Evolutionary conservation across 768 basidiomycete genomes (phyloP).

Genomic region (Calocera cornea): DNA sequence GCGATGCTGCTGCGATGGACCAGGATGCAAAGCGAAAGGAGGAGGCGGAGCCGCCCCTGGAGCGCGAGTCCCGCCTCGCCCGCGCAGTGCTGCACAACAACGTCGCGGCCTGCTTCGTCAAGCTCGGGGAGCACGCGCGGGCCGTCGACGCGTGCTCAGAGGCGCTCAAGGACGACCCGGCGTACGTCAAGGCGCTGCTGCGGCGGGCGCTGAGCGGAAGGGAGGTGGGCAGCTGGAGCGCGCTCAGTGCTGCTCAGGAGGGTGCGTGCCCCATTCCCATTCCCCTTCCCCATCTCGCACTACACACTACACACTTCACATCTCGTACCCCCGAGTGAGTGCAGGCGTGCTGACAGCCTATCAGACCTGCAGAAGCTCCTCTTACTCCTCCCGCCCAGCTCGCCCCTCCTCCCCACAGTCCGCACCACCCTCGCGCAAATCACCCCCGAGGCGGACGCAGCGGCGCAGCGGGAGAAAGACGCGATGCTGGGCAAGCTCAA

Average conservation of each 20-base stretch:
- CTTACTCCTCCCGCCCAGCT: slow-evolving; percentile 43
- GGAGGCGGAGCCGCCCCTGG: slow-evolving; percentile 23
- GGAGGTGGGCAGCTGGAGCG: slow-evolving; percentile 65
- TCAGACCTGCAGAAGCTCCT: slow-evolving; percentile 71
- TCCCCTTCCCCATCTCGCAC: neutral
- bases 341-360: neutral
- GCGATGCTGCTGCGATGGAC: slow-evolving; percentile 18
- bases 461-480: slow-evolving; percentile 72
- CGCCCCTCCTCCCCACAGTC: slow-evolving; percentile 37
- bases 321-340: no score
- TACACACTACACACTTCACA: neutral
- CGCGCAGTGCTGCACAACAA: slow-evolving; percentile 74
- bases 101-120: slow-evolving; percentile 71
- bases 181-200: slow-evolving; percentile 76
- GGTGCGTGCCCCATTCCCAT: slow-evolving; percentile 35
- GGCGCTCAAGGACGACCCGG: slow-evolving; percentile 80
- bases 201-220: slow-evolving; percentile 82
- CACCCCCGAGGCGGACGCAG: slow-evolving; percentile 54
- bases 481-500: slow-evolving; percentile 93
- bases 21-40: slow-evolving; percentile 14
- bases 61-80: slow-evolving; percentile 39
- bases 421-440: slow-evolving; percentile 39
- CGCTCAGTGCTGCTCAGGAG: slow-evolving; percentile 68
- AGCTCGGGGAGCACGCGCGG: slow-evolving; percentile 67
- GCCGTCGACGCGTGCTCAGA: slow-evolving; percentile 69